Evolutionary conservation across 139 green algal species (phyloP).

Genomic region (Pseudopediastrum boryanum): DNA sequence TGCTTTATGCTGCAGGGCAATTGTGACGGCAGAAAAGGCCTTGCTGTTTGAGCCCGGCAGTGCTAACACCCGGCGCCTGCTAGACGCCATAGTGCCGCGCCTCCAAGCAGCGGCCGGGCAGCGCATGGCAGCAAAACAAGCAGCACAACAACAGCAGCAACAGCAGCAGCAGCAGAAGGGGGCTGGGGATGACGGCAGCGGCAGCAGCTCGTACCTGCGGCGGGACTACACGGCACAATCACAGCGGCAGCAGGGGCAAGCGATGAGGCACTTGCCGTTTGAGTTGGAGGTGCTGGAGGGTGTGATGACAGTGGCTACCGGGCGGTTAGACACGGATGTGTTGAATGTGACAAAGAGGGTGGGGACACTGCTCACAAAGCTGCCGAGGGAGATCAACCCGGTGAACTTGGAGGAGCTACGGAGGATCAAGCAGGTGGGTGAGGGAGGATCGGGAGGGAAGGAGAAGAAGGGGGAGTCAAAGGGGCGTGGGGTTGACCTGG

Average conservation of each 20-base stretch:
- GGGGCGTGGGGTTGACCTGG: no score
- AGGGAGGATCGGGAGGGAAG: no score
- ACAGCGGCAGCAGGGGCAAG: background rate
- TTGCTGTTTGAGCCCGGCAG: conserved; percentile 87
- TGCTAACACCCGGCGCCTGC: conserved; percentile 70
- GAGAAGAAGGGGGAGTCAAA: no score
- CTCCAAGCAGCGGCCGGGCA: conserved; percentile 43
- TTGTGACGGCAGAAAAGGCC: conserved; percentile 83
- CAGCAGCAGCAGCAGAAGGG: no score
- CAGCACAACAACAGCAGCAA: no score
- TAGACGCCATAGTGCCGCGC: conserved; percentile 76
- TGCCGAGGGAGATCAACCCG: conserved; percentile 89
- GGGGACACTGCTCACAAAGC: conserved; percentile 69
- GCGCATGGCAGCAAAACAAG: background rate
- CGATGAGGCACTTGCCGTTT: conserved; percentile 72
- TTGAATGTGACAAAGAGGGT: conserved; percentile 68
- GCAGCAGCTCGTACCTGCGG: no score
- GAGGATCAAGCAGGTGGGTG: conserved; percentile 86
- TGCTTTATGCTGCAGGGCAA: conserved; percentile 48
- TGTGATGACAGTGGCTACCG: conserved; percentile 86
- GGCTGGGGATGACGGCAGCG: no score
- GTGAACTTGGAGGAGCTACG: conserved; percentile 94
- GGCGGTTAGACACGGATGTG: conserved; percentile 87
- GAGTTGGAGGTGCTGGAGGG: conserved; percentile 93
- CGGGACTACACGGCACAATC: no score